These are phyloP conservation scores for Psilocybe subaeruginosa DNA, from an alignment of 768 basidiomycete species.

Conservation along the genomic window DNA sequence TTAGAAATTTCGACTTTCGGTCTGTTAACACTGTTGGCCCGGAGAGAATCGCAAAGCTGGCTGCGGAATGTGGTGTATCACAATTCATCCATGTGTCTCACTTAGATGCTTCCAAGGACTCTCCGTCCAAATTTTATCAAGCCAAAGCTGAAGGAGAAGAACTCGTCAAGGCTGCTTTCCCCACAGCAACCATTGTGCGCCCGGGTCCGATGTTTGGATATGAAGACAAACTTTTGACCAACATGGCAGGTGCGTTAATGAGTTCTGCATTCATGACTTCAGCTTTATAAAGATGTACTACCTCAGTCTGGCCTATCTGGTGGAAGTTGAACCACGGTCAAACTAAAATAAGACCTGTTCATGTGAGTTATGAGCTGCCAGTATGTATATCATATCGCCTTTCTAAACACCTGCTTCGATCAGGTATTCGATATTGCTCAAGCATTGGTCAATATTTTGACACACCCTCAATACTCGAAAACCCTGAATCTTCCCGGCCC, in stretches of 20 bases:
- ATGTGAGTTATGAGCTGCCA: constrained; percentile 56
- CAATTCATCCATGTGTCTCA: constrained; percentile 95
- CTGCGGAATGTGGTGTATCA: constrained; percentile 74
- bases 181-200: constrained; percentile 84
- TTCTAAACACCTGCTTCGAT: constrained; percentile 18
- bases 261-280: constrained; percentile 2
- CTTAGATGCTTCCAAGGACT: constrained; percentile 82
- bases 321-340: constrained; percentile 91
- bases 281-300: constrained; percentile 1
- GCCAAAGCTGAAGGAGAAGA: constrained; percentile 92
- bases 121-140: constrained; percentile 82
- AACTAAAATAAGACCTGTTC: constrained; percentile 89
- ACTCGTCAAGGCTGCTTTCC: constrained; percentile 81
- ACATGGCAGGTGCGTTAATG: constrained; percentile 75
- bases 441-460: constrained; percentile 79
- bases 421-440: constrained; percentile 95
- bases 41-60: constrained; percentile 82
- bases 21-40: constrained; percentile 86
- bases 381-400: constrained; percentile 10
- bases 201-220: constrained; percentile 90
- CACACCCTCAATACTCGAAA: constrained; percentile 60
- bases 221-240: constrained; percentile 93
- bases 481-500: constrained; percentile 90
- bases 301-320: constrained; percentile 84
- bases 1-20: constrained; percentile 85